phyloP scores from a whole-genome alignment of 1,284 basidiomycete species.

The Puccinia hordei region DNA sequence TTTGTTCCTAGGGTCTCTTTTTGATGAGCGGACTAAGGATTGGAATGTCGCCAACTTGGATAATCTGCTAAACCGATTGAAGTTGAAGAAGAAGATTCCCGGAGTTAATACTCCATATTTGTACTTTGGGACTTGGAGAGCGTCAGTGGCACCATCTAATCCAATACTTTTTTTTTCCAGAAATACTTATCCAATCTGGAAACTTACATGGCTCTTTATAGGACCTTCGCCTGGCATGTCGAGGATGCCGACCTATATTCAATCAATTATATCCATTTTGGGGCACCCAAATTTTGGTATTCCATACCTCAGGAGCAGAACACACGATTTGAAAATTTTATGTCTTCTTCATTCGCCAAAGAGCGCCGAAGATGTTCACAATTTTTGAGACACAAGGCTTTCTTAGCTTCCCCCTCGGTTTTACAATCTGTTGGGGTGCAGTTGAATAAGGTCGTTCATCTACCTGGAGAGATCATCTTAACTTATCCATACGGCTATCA shows the following conservation, averaged over 20 bases:
- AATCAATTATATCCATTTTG: slow-evolving; percentile 99
- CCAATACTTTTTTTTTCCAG: not conserved
- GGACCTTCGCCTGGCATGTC: slow-evolving; percentile 87
- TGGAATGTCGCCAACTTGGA: slow-evolving; percentile 95
- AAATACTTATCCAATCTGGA: not conserved
- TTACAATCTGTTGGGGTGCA: slow-evolving; percentile 78
- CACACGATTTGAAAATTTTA: slow-evolving; percentile 73
- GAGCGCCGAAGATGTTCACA: slow-evolving; percentile 82
- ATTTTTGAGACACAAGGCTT: slow-evolving; percentile 95
- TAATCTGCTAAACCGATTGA: slow-evolving; percentile 80
- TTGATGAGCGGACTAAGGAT: slow-evolving; percentile 73
- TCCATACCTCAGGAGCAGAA: slow-evolving; percentile 84
- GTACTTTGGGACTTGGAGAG: slow-evolving; percentile 99
- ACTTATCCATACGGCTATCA: slow-evolving; percentile 85
- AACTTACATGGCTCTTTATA: not conserved
- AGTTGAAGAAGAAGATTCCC: slow-evolving; percentile 70
- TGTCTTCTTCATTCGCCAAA: slow-evolving; percentile 84
- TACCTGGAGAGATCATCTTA: slow-evolving; percentile 89
- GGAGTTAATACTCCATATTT: slow-evolving; percentile 97
- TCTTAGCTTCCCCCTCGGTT: slow-evolving; percentile 83
- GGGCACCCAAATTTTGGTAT: slow-evolving; percentile 95
- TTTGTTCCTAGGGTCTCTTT: slow-evolving; percentile 69
- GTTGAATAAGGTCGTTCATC: slow-evolving; percentile 85
- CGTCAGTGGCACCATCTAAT: slow-evolving; percentile 64
- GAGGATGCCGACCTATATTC: slow-evolving; percentile 86